Evolutionary conservation across 768 basidiomycete genomes (phyloP), one percentile per base, ranked within the genome.

Genomic region (Strobilomyces confusus): DNA sequence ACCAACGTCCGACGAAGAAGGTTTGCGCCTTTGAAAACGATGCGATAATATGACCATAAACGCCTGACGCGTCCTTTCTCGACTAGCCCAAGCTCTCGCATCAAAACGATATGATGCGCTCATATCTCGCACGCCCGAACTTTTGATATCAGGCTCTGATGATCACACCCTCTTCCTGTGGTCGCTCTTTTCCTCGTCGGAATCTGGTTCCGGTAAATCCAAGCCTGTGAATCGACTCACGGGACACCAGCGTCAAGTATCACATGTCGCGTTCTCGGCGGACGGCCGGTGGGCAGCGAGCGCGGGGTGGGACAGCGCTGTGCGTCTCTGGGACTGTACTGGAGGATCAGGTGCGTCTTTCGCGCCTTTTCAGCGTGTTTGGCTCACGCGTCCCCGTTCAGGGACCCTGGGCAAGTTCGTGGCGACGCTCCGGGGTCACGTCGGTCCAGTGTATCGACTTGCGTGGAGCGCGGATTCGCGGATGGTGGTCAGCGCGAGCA

Each of bases 101-200:
- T 73, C 86, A 50, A 80, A 75, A 48, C 86, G 94, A 36, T 98
- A 95, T 71, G 84, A 86, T 32, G 73, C 76, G 7, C 77, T 91
- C 52, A 77, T 88, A 19, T 73, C 78, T 29, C 77, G 66, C 14
- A 73, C 70, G 1, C 86, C 92, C 12, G 95, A 98, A 69, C 77
- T 92, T 5, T 75, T 95, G 58, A 95, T 98, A 68, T 92, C 94
- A 6, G 95, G 94, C 20, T 98, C 95, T 4, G 95, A 99, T 68
- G 95, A 99, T 69, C 95, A 98, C 69, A 99, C 95, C 0, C 83
- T 98, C 46, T 98, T 95, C 80, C 80, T 99, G 13, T 98, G 94
- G 95, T 88, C 92, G 30, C 75, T 86, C 38, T 89, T 92, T 76
- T 77, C 77, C 26, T 19, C 11, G 12, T 61, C 74, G 42, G 58